Conservation (phyloP, 805 yeast species). For the Candida rishiriensis region DNA sequence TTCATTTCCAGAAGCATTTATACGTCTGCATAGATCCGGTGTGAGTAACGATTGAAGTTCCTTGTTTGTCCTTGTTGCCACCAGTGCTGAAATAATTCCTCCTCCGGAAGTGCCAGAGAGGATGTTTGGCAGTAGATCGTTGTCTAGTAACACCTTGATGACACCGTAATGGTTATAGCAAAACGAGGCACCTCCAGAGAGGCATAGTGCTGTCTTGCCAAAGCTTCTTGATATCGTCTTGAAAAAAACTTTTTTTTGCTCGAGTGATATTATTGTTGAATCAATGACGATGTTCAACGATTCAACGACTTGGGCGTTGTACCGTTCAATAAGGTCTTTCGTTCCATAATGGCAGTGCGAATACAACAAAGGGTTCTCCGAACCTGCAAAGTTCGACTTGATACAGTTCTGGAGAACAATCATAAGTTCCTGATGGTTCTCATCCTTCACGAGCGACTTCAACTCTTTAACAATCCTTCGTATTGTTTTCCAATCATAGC, state of each 20-base stretch:
- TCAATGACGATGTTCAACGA: conserved; percentile 42
- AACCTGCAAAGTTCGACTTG: conserved; percentile 73
- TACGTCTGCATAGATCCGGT: conserved; percentile 57
- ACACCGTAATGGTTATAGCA: conserved; percentile 77
- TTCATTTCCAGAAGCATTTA: conserved; percentile 64
- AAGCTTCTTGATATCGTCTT: conserved; percentile 55
- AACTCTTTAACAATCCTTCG: conserved; percentile 43
- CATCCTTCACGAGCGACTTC: conserved; percentile 27
- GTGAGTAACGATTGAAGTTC: conserved; percentile 53
- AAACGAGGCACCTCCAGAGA: conserved; percentile 79
- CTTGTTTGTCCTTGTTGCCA: conserved; percentile 64
- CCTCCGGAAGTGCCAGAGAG: conserved; percentile 82
- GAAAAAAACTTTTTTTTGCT: conserved; percentile 49
- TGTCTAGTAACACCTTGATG: conserved; percentile 64
- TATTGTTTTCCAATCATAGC: conserved; percentile 64
- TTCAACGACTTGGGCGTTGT: conserved; percentile 46
- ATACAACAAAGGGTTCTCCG: conserved; percentile 65
- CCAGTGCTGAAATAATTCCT: conserved; percentile 68
- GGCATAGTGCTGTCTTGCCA: conserved; percentile 68
- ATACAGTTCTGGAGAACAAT: conserved; percentile 60
- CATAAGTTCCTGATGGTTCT: conserved; percentile 43
- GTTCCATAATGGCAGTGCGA: conserved; percentile 77
- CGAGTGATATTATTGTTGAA: conserved; percentile 33
- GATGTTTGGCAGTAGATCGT: conserved; percentile 60
- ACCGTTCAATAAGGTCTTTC: conserved; percentile 51